Evolutionary conservation across 371 early-diverging fungal species (phyloP).

Genomic region (Basidiobolus meristosporus): DNA sequence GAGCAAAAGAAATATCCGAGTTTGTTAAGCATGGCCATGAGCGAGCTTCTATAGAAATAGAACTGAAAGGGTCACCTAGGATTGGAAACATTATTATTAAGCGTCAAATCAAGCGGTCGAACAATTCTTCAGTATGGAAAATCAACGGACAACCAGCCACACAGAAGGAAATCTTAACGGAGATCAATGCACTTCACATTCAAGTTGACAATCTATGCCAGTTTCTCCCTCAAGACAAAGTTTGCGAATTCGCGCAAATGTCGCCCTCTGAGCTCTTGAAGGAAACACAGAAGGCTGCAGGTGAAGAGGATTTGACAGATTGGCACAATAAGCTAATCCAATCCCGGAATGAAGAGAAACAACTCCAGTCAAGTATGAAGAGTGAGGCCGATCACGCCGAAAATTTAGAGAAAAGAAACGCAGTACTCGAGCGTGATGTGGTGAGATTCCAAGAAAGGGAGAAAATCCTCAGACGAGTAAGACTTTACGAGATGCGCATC

Average conservation of each 20-base stretch:
- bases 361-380: conserved; percentile 9
- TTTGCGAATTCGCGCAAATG: conserved; percentile 82
- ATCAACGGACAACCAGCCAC: conserved; percentile 47
- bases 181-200: conserved; percentile 42
- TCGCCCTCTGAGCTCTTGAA: conserved; percentile 47
- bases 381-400: conserved; percentile 28
- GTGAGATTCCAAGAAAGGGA: conserved; percentile 48
- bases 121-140: conserved; percentile 53
- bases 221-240: conserved; percentile 90
- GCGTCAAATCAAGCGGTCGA: conserved; percentile 40
- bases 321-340: conserved; percentile 47
- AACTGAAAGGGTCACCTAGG: conserved; percentile 23
- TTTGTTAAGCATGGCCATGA: conserved; percentile 83
- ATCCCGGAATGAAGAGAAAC: conserved; percentile 36
- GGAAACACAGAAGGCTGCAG: conserved; percentile 75
- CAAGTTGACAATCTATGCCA: conserved; percentile 96
- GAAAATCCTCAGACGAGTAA: conserved; percentile 16
- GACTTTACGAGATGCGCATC: conserved; percentile 21
- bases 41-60: conserved; percentile 59
- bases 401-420: conserved; percentile 30
- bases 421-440: conserved; percentile 49
- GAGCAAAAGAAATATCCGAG: conserved; percentile 72
- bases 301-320: conserved; percentile 33
- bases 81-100: conserved; percentile 25
- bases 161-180: conserved; percentile 34